A percentile compares a stretch with the other conserved stretches of the same genome.
Evolutionary conservation across 805 yeast species (phyloP).

Genomic region (Starmera dryadoides): DNA sequence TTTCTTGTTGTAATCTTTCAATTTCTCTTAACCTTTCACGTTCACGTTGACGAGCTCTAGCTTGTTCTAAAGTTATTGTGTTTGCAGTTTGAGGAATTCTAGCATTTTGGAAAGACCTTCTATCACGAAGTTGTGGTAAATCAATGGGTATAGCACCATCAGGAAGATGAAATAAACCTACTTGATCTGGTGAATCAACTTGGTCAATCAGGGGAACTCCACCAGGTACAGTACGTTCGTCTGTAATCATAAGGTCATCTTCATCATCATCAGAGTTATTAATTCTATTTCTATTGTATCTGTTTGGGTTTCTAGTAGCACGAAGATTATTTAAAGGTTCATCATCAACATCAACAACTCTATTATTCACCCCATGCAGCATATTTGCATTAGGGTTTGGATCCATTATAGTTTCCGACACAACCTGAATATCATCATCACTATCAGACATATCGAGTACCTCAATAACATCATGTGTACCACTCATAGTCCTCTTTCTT

Average conservation of each 20-base stretch:
- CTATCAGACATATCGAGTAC: constrained; percentile 22
- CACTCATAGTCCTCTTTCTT: background rate
- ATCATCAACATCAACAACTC: background rate
- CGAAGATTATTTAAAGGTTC: background rate
- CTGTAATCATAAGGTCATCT: constrained; percentile 5
- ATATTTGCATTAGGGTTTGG: background rate
- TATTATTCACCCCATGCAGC: background rate
- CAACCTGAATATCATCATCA: constrained; percentile 17
- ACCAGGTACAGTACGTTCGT: background rate
- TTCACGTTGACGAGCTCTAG: background rate
- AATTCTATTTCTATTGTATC: background rate
- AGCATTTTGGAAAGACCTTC: background rate
- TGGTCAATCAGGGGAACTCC: no score
- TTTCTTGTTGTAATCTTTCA: constrained; percentile 2
- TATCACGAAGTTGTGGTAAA: background rate
- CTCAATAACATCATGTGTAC: constrained; percentile 5
- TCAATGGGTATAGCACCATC: background rate
- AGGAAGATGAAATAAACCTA: background rate
- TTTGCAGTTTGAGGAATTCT: background rate
- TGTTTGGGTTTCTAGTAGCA: background rate
- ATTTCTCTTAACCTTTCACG: background rate
- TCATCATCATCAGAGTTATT: background rate
- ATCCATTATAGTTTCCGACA: constrained; percentile 5
- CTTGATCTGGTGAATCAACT: background rate
- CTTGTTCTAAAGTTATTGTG: background rate